Percentiles rank a stretch among this genome's conserved stretches.
Evolutionary conservation across 148 eudicot species (phyloP).

Genomic region (Beta vulgaris): DNA sequence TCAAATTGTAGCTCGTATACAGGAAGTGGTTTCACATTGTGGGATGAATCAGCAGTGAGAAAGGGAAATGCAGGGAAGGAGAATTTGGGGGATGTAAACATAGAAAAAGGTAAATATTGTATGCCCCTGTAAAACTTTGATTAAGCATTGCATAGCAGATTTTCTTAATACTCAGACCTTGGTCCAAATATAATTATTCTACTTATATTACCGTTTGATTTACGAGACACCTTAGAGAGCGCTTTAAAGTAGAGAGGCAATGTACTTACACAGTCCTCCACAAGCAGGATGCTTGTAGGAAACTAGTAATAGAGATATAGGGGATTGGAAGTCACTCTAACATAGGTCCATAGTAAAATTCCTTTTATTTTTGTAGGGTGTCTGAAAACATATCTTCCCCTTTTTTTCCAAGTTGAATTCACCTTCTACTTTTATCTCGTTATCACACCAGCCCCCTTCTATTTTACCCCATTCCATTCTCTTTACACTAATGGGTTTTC

Average conservation of each 20-base stretch:
- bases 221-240: background rate
- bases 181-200: background rate
- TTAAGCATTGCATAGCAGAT: background rate
- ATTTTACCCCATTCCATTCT: no score
- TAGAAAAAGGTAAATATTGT: conserved; percentile 50
- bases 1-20: conserved; percentile 73
- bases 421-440: background rate
- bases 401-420: background rate
- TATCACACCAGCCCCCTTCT: background rate
- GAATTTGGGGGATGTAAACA: conserved; percentile 48
- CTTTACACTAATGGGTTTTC: no score
- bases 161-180: background rate
- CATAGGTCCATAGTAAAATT: background rate
- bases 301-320: background rate
- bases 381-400: background rate
- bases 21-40: conserved; percentile 80
- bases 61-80: conserved; percentile 94
- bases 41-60: conserved; percentile 72
- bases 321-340: background rate
- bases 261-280: background rate
- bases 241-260: background rate
- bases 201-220: background rate
- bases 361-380: background rate
- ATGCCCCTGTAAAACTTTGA: background rate
- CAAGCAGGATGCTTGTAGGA: background rate